phyloP scores from a whole-genome alignment of 306 rosid genomes.

The Cajanus cajan region DNA sequence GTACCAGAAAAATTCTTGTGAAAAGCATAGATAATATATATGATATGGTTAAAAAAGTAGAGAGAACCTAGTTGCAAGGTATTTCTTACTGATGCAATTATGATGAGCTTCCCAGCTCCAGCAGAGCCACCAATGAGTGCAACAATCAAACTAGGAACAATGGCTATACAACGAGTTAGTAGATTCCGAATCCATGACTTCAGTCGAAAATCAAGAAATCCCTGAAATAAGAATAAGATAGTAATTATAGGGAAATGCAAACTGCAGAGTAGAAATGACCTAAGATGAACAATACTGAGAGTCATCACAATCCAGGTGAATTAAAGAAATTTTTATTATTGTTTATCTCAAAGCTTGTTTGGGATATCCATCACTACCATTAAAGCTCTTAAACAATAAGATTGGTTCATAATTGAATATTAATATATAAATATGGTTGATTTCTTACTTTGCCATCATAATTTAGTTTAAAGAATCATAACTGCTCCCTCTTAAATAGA shows the following conservation, averaged over 20 bases:
- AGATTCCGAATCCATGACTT: slow-evolving; percentile 73
- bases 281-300: neutral
- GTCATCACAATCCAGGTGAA: neutral
- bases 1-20: neutral
- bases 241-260: neutral
- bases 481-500: neutral
- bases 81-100: slow-evolving; percentile 74
- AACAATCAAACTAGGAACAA: slow-evolving; percentile 82
- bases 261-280: neutral
- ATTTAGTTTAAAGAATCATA: neutral
- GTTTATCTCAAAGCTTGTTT: neutral
- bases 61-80: neutral
- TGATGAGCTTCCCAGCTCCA: slow-evolving; percentile 82
- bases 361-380: neutral
- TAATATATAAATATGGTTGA: neutral
- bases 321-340: neutral
- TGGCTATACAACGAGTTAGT: slow-evolving; percentile 74
- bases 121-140: slow-evolving; percentile 80
- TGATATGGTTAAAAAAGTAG: neutral
- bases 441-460: neutral
- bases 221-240: slow-evolving; percentile 43
- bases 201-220: slow-evolving; percentile 73
- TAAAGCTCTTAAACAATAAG: neutral
- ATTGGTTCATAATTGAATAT: neutral
- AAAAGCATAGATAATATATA: neutral